Conservation (phyloP, 768 basidiomycete genomes). For the Lactarius pseudohatsudake region DNA sequence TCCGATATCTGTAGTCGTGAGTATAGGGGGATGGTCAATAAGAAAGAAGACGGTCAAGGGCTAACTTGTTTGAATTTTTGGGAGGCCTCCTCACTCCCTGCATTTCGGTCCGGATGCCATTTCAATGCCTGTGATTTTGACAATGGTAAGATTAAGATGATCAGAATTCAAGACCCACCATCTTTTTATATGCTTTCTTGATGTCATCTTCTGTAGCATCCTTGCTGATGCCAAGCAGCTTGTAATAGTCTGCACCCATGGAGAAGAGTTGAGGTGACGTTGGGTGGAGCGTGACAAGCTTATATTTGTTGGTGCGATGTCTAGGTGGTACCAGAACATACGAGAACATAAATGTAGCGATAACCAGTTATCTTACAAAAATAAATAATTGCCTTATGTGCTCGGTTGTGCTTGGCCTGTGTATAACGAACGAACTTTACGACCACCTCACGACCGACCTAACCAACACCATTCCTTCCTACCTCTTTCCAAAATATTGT, state of each 20-base stretch:
- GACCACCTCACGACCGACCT: constrained; percentile 13
- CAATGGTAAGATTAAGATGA: constrained; percentile 2
- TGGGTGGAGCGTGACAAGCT: not conserved
- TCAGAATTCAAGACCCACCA: constrained; percentile 47
- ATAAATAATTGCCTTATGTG: not conserved
- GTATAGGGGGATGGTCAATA: not conserved
- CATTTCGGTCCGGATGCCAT: constrained; percentile 94
- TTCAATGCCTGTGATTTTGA: constrained; percentile 62
- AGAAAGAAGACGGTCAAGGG: not conserved
- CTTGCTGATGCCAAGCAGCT: constrained; percentile 70
- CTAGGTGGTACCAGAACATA: constrained; percentile 19
- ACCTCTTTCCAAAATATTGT: not conserved
- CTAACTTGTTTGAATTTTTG: constrained; percentile 89
- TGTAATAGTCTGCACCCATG: constrained; percentile 92
- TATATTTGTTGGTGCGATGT: not conserved
- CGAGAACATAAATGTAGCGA: constrained; percentile 11
- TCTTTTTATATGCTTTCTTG: constrained; percentile 95
- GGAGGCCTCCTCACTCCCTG: constrained; percentile 79
- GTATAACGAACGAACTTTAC: not conserved
- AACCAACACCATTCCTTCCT: constrained; percentile 2
- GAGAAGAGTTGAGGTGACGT: constrained; percentile 14
- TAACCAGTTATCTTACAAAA: constrained; percentile 1
- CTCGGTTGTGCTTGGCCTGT: not conserved
- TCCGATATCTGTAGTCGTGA: constrained; percentile 72
- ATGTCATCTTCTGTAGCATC: constrained; percentile 81